Conservation (phyloP, 1,139 yeast genomes). For the Suhomyces bokatorum region DNA sequence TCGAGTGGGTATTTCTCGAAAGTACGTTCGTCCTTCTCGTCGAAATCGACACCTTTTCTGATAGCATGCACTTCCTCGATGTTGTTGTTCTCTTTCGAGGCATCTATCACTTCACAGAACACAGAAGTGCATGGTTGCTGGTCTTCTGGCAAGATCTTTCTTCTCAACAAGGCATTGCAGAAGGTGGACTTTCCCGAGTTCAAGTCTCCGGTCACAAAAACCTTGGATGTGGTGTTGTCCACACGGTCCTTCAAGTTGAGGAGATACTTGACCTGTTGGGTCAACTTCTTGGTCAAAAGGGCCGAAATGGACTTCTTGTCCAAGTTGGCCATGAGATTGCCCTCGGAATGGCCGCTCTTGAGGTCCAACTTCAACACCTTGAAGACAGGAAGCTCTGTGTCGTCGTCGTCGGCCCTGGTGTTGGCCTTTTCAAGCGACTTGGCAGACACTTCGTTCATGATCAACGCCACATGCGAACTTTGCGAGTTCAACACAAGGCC, state of each 20-base stretch:
- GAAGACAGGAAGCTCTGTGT: slow-evolving; percentile 40
- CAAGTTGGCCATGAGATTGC: slow-evolving; percentile 47
- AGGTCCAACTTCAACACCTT: slow-evolving; percentile 64
- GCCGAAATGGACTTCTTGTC: slow-evolving; percentile 68
- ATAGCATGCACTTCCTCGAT: slow-evolving; percentile 94
- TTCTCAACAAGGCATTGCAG: slow-evolving; percentile 83
- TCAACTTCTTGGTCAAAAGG: slow-evolving; percentile 62
- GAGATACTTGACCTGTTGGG: slow-evolving; percentile 66
- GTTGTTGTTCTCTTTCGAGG: slow-evolving; percentile 64
- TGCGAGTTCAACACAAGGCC: slow-evolving; percentile 45
- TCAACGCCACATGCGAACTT: slow-evolving; percentile 51
- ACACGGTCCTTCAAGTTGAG: slow-evolving; percentile 77
- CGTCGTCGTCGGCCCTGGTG: slow-evolving; percentile 21
- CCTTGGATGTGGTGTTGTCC: slow-evolving; percentile 90
- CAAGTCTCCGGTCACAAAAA: slow-evolving; percentile 93
- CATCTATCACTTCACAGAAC: slow-evolving; percentile 91
- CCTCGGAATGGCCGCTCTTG: slow-evolving; percentile 53
- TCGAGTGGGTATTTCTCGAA: slow-evolving; percentile 56
- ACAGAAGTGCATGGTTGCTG: slow-evolving; percentile 98
- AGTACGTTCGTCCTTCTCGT: slow-evolving; percentile 62
- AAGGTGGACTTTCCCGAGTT: slow-evolving; percentile 96
- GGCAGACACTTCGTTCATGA: slow-evolving; percentile 42
- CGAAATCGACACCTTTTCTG: slow-evolving; percentile 59
- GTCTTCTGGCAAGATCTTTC: slow-evolving; percentile 85
- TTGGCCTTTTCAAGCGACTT: slow-evolving; percentile 35